These are phyloP conservation scores for Pichia eremophila DNA, from an alignment of 805 yeast species.

Conservation along the genomic window DNA sequence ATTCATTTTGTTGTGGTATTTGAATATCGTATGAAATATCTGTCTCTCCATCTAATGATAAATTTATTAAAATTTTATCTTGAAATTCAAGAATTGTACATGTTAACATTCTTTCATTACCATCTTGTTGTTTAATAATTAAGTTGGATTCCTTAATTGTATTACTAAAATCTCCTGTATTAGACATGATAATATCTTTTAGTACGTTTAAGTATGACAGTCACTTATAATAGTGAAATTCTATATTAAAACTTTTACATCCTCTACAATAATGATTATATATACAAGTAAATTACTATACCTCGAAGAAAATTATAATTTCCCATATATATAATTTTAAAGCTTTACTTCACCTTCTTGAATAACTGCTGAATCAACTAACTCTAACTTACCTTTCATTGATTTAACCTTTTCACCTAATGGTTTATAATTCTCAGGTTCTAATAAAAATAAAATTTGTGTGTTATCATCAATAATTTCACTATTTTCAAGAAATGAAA, in stretches of 20 bases:
- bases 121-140: constrained; percentile 1
- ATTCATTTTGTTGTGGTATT: constrained; percentile 13
- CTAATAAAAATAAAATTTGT: constrained; percentile 13
- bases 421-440: constrained; percentile 21
- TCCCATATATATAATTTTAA: too few species aligned
- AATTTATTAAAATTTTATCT: constrained; percentile 33
- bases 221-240: too few species aligned
- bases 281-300: too few species aligned
- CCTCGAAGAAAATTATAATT: too few species aligned
- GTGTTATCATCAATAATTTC: constrained; percentile 8
- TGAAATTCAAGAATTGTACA: constrained; percentile 24
- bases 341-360: constrained; percentile 14
- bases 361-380: constrained; percentile 28
- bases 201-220: too few species aligned
- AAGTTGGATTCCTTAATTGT: constrained; percentile 9
- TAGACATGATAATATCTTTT: background rate
- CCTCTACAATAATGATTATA: too few species aligned
- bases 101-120: constrained; percentile 9
- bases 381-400: constrained; percentile 34
- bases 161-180: constrained; percentile 4
- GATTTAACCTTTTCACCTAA: constrained; percentile 34
- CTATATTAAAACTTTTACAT: too few species aligned
- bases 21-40: constrained; percentile 42
- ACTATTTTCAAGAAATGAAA: constrained; percentile 9
- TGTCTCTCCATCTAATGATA: constrained; percentile 35